Conservation (phyloP, 352 stramenopile genomes). For the Poterioochromonas sp. region DNA sequence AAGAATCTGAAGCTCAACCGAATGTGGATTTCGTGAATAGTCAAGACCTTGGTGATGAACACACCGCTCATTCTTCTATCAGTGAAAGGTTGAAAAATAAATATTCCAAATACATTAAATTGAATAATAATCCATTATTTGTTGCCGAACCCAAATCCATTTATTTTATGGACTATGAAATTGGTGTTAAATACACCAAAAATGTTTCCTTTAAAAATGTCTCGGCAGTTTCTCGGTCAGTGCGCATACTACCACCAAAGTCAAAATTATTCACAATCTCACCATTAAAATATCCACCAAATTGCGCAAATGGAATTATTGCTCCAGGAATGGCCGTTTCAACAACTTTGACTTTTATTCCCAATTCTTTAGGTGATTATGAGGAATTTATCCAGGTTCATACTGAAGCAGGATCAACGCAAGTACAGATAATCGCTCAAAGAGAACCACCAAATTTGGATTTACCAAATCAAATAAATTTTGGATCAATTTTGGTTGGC, state of each 20-base stretch:
- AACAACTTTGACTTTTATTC: neutral
- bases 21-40: no score
- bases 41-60: neutral
- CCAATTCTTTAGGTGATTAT: conserved; percentile 13
- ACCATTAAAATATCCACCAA: conserved; percentile 3
- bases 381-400: neutral
- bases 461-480: neutral
- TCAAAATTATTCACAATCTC: neutral
- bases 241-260: conserved; percentile 19
- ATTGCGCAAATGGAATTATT: neutral
- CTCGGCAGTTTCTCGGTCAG: neutral
- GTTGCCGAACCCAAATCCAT: neutral
- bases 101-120: neutral
- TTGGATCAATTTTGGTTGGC: conserved; percentile 13
- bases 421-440: neutral
- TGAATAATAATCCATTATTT: conserved; percentile 27
- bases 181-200: neutral
- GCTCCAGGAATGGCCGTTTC: conserved; percentile 20
- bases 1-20: neutral
- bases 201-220: conserved; percentile 9
- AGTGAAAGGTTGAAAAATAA: neutral
- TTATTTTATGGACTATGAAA: conserved; percentile 11
- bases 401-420: neutral
- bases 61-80: neutral
- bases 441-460: conserved; percentile 27